These are phyloP conservation scores for Santalum album DNA, from an alignment of 164 flowering plant genomes.

Conservation along the genomic window DNA sequence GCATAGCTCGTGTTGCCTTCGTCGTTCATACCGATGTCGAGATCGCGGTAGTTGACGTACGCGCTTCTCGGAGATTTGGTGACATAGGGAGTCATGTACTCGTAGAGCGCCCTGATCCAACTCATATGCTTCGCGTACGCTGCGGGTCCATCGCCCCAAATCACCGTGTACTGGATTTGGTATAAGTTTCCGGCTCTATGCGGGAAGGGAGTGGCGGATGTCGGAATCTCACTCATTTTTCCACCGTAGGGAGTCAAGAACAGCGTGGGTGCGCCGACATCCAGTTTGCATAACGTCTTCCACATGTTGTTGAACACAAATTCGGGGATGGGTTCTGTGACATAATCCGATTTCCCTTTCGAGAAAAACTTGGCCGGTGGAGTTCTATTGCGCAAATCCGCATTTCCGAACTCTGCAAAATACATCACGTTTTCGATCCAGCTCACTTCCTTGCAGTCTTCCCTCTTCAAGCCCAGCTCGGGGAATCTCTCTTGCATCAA, in stretches of 20 bases:
- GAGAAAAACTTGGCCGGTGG: conserved; percentile 23
- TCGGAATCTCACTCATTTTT: conserved; percentile 18
- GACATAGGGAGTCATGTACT: conserved; percentile 16
- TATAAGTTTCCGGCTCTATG: conserved; percentile 20
- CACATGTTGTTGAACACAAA: conserved; percentile 7
- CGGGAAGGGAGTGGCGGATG: conserved; percentile 15
- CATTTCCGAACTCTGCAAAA: conserved; percentile 1
- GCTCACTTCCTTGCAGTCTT: conserved; percentile 22
- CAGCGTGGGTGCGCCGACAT: not conserved
- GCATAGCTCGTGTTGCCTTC: conserved; percentile 16
- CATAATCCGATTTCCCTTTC: conserved; percentile 21
- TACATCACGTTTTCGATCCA: conserved; percentile 24
- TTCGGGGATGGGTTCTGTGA: conserved; percentile 14
- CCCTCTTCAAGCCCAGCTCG: conserved; percentile 18
- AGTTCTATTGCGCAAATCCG: conserved; percentile 9
- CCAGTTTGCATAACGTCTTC: not conserved
- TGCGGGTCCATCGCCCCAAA: conserved; percentile 8
- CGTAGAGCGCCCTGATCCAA: conserved; percentile 10
- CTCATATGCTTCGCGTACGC: not conserved
- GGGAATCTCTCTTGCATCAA: conserved; percentile 22
- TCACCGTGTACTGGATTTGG: conserved; percentile 6
- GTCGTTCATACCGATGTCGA: conserved; percentile 15
- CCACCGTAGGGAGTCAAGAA: conserved; percentile 23
- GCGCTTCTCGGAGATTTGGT: conserved; percentile 19
- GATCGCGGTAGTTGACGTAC: conserved; percentile 18